phyloP scores from a whole-genome alignment of 2,329 filamentous ascomycete species.

The Ophiostoma pallidulum region DNA sequence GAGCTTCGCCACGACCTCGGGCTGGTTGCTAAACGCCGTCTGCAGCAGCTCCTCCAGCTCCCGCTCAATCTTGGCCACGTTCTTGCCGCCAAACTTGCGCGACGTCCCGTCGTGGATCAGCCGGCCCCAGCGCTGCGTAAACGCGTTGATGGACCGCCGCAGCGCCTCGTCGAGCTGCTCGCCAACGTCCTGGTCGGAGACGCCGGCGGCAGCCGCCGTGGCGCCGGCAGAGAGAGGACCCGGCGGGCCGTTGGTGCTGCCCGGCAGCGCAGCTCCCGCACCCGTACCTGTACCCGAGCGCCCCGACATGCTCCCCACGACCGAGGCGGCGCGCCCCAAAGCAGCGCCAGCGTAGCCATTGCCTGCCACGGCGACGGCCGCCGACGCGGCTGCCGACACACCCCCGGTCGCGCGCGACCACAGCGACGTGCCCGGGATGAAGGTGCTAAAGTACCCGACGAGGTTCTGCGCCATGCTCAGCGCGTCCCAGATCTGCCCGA shows the following conservation, averaged over 20 bases:
- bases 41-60: slow-evolving; percentile 49
- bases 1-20: slow-evolving; percentile 49
- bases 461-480: slow-evolving; percentile 45
- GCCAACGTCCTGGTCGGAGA: slow-evolving; percentile 44
- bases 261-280: background rate
- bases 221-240: too few relatives aligned
- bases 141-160: slow-evolving; percentile 52
- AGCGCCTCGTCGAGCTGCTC: slow-evolving; percentile 56
- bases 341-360: slow-evolving; percentile 11
- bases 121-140: slow-evolving; percentile 51
- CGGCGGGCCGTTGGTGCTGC: too few relatives aligned
- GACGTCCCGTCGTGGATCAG: slow-evolving; percentile 40
- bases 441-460: slow-evolving; percentile 48
- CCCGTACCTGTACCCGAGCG: background rate
- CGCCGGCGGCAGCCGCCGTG: slow-evolving; percentile 23
- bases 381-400: background rate
- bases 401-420: slow-evolving; percentile 29
- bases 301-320: slow-evolving; percentile 10
- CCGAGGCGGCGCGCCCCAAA: slow-evolving; percentile 3
- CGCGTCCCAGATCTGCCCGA: slow-evolving; percentile 55
- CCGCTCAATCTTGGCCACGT: slow-evolving; percentile 42
- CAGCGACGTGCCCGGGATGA: slow-evolving; percentile 45
- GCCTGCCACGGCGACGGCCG: slow-evolving; percentile 13
- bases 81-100: slow-evolving; percentile 39
- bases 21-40: slow-evolving; percentile 49